Evolutionary conservation across 75 land plant species (phyloP).

Genomic region (Isoetes taiwanensis): DNA sequence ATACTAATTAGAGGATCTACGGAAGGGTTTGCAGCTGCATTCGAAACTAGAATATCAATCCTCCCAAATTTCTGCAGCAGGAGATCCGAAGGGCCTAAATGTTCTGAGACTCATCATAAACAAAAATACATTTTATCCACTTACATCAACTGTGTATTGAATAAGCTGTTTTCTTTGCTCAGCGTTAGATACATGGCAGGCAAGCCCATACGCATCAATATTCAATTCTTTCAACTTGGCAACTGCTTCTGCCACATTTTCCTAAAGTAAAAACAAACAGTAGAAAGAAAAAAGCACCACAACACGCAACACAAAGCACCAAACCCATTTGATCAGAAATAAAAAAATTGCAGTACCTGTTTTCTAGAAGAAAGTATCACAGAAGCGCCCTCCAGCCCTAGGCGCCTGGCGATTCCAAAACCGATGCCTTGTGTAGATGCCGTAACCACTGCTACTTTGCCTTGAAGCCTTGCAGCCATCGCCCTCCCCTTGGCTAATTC

Average conservation of each 20-base stretch:
- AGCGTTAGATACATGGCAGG: slow-evolving; percentile 74
- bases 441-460: slow-evolving; percentile 86
- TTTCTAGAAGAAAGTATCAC: slow-evolving; percentile 85
- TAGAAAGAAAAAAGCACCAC: not conserved
- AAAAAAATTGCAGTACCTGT: no score
- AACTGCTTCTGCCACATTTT: slow-evolving; percentile 87
- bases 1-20: slow-evolving; percentile 40
- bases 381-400: slow-evolving; percentile 84
- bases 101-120: not conserved
- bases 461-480: slow-evolving; percentile 39
- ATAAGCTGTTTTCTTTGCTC: slow-evolving; percentile 68
- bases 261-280: slow-evolving; percentile 23
- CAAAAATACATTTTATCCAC: not conserved
- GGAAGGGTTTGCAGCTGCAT: slow-evolving; percentile 92
- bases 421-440: slow-evolving; percentile 99
- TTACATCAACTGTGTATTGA: slow-evolving; percentile 51
- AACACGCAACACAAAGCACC: no score
- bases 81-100: not conserved
- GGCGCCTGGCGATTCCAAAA: slow-evolving; percentile 67
- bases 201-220: slow-evolving; percentile 63
- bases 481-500: no score
- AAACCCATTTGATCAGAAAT: no score
- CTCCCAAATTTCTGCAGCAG: slow-evolving; percentile 69
- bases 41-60: slow-evolving; percentile 84
- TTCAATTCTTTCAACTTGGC: slow-evolving; percentile 47